These are phyloP conservation scores for Dentipellis sp. DNA, from an alignment of 768 basidiomycete genomes.

Conservation along the genomic window DNA sequence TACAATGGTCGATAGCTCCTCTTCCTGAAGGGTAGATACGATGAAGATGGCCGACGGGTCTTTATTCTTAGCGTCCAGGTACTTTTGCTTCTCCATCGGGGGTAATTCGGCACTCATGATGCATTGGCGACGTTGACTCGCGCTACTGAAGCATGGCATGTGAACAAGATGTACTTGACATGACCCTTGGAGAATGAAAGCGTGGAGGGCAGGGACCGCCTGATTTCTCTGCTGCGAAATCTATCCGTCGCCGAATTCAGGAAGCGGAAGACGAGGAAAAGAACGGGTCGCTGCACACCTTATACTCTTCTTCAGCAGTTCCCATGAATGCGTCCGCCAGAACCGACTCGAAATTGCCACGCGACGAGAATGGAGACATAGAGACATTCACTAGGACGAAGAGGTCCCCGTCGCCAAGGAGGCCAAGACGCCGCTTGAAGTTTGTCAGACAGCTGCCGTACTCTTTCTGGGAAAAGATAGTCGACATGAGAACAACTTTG, in stretches of 20 bases:
- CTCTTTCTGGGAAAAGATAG: constrained; percentile 21
- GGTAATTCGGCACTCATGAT: constrained; percentile 25
- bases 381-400: constrained; percentile 28
- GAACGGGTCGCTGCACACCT: constrained; percentile 15
- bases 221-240: constrained; percentile 23
- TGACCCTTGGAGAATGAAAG: constrained; percentile 30
- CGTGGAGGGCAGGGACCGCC: constrained; percentile 22
- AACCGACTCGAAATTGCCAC: constrained; percentile 19
- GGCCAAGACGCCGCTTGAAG: constrained; percentile 29
- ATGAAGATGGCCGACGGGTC: constrained; percentile 14
- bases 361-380: constrained; percentile 29
- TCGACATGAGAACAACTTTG: constrained; percentile 19
- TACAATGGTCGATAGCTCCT: constrained; percentile 6
- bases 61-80: constrained; percentile 10
- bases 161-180: constrained; percentile 25
- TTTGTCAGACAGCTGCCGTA: constrained; percentile 26
- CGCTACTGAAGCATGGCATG: constrained; percentile 27
- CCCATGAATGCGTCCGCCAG: constrained; percentile 26
- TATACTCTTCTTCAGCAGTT: constrained; percentile 25
- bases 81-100: constrained; percentile 7
- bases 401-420: constrained; percentile 24
- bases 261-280: not conserved
- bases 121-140: constrained; percentile 28
- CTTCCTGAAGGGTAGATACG: constrained; percentile 15
- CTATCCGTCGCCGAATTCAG: not conserved